Conservation (phyloP, 2,329 filamentous ascomycete genomes). For the Botrytis galanthina region DNA sequence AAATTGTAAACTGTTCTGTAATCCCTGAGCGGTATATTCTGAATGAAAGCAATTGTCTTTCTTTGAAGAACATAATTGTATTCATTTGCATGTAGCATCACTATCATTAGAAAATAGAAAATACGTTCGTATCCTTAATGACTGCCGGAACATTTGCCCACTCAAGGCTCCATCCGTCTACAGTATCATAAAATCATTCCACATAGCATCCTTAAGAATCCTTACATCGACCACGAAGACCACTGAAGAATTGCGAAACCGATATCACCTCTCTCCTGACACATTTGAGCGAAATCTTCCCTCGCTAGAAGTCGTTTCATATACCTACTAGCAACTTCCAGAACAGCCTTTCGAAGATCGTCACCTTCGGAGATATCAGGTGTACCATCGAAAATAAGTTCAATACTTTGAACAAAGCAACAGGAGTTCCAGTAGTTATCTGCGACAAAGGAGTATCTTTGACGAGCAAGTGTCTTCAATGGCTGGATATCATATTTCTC, state of each 20-base stretch:
- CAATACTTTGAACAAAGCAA: slow-evolving; percentile 19
- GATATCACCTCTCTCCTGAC: slow-evolving; percentile 21
- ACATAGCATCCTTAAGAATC: background rate
- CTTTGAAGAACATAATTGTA: background rate
- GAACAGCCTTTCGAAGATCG: slow-evolving; percentile 9
- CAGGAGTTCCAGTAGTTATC: slow-evolving; percentile 10
- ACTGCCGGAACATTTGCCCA: background rate
- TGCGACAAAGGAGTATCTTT: slow-evolving; percentile 15
- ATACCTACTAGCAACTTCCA: slow-evolving; percentile 11
- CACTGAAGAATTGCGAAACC: slow-evolving; percentile 17
- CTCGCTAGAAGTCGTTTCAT: slow-evolving; percentile 10
- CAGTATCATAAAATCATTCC: background rate
- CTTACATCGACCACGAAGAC: background rate
- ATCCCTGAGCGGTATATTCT: background rate
- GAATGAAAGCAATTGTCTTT: background rate
- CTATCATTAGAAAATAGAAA: background rate
- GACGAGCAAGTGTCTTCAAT: slow-evolving; percentile 20
- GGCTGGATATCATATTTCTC: slow-evolving; percentile 25
- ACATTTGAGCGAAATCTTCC: slow-evolving; percentile 21
- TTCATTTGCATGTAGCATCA: background rate
- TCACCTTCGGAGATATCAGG: slow-evolving; percentile 13
- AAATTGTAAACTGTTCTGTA: background rate
- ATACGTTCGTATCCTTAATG: background rate
- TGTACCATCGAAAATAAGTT: slow-evolving; percentile 24
- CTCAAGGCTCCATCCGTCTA: background rate